Conservation (phyloP, 345 rosid species). For the Aethionema arabicum region DNA sequence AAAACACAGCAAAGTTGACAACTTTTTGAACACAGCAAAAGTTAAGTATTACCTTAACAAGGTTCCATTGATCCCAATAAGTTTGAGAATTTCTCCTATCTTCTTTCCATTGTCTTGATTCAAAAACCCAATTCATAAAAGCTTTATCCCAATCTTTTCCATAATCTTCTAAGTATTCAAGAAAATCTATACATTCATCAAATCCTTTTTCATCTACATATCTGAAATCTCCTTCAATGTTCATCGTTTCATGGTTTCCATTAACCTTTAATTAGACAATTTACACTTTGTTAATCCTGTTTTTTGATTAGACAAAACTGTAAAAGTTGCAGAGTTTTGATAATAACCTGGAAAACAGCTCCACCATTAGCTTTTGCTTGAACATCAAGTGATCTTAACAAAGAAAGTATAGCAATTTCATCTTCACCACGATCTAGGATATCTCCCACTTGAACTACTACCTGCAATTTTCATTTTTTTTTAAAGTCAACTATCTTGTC, state of each 20-base stretch:
- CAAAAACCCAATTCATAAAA: constrained; percentile 60
- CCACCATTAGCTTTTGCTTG: constrained; percentile 89
- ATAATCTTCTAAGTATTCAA: constrained; percentile 58
- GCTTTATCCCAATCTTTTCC: constrained; percentile 69
- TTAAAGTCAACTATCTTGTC: neutral
- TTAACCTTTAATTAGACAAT: constrained; percentile 44
- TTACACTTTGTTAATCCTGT: constrained; percentile 9
- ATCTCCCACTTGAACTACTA: constrained; percentile 87
- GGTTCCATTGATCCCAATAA: constrained; percentile 72
- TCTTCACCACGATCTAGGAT: constrained; percentile 87
- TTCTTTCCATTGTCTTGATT: constrained; percentile 48
- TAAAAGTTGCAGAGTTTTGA: too few species aligned
- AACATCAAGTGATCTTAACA: constrained; percentile 60
- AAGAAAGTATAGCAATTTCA: constrained; percentile 81
- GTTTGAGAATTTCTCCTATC: constrained; percentile 48
- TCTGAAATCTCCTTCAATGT: constrained; percentile 90
- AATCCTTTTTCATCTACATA: constrained; percentile 72
- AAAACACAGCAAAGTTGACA: constrained; percentile 21
- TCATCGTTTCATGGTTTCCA: constrained; percentile 96
- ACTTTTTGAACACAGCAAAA: neutral
- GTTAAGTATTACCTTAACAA: constrained; percentile 69
- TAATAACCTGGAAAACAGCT: constrained; percentile 80
- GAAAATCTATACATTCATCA: constrained; percentile 74
- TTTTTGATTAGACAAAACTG: neutral
- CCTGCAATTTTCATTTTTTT: constrained; percentile 41